phyloP scores from a whole-genome alignment of 2,329 filamentous ascomycete species.

The Zasmidium citrigriseum region DNA sequence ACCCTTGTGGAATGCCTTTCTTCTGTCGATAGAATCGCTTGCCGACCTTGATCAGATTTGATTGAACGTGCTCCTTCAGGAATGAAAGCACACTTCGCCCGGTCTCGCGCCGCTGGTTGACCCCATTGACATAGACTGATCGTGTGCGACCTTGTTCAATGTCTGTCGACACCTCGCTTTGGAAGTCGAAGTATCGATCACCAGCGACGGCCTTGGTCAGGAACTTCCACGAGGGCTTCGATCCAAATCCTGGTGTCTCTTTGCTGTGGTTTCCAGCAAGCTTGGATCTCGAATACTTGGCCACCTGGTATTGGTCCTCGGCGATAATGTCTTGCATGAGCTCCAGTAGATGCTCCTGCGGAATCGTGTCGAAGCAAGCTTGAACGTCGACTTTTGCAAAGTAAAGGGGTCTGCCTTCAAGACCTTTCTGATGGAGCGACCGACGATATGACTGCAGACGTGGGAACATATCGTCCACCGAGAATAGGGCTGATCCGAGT shows the following conservation, averaged over 20 bases:
- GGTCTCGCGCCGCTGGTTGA: slow-evolving; percentile 59
- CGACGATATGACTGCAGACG: slow-evolving; percentile 70
- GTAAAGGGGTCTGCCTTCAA: slow-evolving; percentile 58
- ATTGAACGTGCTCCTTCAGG: slow-evolving; percentile 74
- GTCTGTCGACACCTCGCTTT: slow-evolving; percentile 26
- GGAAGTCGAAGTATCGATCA: slow-evolving; percentile 33
- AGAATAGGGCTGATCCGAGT: slow-evolving; percentile 80
- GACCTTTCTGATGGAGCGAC: slow-evolving; percentile 41
- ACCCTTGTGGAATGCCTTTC: slow-evolving; percentile 89
- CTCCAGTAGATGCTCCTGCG: slow-evolving; percentile 70
- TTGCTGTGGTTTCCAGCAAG: slow-evolving; percentile 42
- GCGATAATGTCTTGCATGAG: slow-evolving; percentile 63
- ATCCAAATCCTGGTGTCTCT: slow-evolving; percentile 35
- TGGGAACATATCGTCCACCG: slow-evolving; percentile 75
- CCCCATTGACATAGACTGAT: slow-evolving; percentile 75
- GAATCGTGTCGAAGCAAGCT: slow-evolving; percentile 93
- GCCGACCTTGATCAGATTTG: slow-evolving; percentile 85
- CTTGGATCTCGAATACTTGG: slow-evolving; percentile 73
- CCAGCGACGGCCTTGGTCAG: slow-evolving; percentile 41
- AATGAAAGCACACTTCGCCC: slow-evolving; percentile 66
- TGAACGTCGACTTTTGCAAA: slow-evolving; percentile 93
- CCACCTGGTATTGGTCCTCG: slow-evolving; percentile 66
- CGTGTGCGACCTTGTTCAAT: slow-evolving; percentile 50
- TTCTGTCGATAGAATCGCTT: slow-evolving; percentile 88
- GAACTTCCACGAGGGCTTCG: slow-evolving; percentile 41